phyloP scores from a whole-genome alignment of 2,329 filamentous ascomycete species.

The Cladosporium sp. region DNA sequence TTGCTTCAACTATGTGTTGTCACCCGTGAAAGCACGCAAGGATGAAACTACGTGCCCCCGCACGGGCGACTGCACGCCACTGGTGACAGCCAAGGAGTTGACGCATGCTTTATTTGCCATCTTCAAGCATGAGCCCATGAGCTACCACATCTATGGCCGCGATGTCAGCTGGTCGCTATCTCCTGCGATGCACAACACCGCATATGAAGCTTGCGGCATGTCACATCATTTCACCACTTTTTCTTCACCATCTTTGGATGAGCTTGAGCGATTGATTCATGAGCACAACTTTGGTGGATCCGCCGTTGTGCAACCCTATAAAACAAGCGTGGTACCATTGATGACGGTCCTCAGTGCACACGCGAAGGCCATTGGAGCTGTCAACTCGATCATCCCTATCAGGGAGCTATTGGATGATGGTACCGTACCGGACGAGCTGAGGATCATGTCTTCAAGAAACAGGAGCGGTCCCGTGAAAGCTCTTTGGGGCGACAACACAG shows the following conservation, averaged over 20 bases:
- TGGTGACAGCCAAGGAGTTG: conserved; percentile 58
- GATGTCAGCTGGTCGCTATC: conserved; percentile 69
- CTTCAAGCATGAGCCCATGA: conserved; percentile 64
- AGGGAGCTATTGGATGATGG: conserved; percentile 55
- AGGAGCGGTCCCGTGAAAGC: conserved; percentile 62
- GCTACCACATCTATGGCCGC: conserved; percentile 69
- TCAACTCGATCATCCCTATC: conserved; percentile 71
- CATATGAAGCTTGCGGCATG: conserved; percentile 62
- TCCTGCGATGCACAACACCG: conserved; percentile 71
- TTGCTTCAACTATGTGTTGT: conserved; percentile 62
- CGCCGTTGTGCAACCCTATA: conserved; percentile 68
- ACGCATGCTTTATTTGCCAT: conserved; percentile 62
- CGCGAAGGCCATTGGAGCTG: conserved; percentile 68
- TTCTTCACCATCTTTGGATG: conserved; percentile 58
- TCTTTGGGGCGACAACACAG: conserved; percentile 71
- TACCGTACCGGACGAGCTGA: conserved; percentile 50
- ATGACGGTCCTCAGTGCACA: conserved; percentile 65
- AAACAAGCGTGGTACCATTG: conserved; percentile 63
- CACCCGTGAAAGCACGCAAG: conserved; percentile 43
- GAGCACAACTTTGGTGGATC: conserved; percentile 67
- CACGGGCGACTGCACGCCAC: conserved; percentile 27
- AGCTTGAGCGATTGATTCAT: conserved; percentile 59
- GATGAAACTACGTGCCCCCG: conserved; percentile 1
- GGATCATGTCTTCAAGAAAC: conserved; percentile 54
- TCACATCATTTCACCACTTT: conserved; percentile 63